phyloP scores from a whole-genome alignment of 768 basidiomycete species.

The Tylopilus sp. region DNA sequence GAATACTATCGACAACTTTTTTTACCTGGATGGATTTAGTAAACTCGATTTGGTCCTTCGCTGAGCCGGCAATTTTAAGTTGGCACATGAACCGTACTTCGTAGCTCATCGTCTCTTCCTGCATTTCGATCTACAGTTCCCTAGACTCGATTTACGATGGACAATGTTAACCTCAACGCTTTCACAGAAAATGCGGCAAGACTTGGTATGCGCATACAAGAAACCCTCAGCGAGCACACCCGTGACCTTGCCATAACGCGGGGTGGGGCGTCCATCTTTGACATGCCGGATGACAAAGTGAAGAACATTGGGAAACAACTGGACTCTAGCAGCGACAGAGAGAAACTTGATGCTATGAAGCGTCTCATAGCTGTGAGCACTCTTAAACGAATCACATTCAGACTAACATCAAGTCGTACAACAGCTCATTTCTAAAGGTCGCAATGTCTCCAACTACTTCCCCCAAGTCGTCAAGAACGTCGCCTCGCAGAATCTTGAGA shows the following conservation, averaged over 20 bases:
- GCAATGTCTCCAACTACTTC: conserved; percentile 90
- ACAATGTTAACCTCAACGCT: conserved; percentile 35
- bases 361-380: conserved; percentile 80
- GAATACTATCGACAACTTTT: not conserved
- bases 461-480: conserved; percentile 98
- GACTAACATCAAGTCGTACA: conserved; percentile 1
- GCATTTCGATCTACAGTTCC: not conserved
- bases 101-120: not conserved
- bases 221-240: conserved; percentile 78
- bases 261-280: conserved; percentile 55
- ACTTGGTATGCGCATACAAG: conserved; percentile 78
- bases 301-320: conserved; percentile 84
- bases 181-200: conserved; percentile 81
- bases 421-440: conserved; percentile 89
- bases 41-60: not conserved
- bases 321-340: conserved; percentile 83
- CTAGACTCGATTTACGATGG: conserved; percentile 21
- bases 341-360: conserved; percentile 95
- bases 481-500: conserved; percentile 86
- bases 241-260: conserved; percentile 64
- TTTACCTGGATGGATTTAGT: not conserved
- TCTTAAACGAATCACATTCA: not conserved
- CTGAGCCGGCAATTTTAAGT: not conserved
- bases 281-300: conserved; percentile 74
- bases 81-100: not conserved